Base-by-base conservation (phyloP, 805 yeast genomes). In the Barnettozyma sp. region DNA sequence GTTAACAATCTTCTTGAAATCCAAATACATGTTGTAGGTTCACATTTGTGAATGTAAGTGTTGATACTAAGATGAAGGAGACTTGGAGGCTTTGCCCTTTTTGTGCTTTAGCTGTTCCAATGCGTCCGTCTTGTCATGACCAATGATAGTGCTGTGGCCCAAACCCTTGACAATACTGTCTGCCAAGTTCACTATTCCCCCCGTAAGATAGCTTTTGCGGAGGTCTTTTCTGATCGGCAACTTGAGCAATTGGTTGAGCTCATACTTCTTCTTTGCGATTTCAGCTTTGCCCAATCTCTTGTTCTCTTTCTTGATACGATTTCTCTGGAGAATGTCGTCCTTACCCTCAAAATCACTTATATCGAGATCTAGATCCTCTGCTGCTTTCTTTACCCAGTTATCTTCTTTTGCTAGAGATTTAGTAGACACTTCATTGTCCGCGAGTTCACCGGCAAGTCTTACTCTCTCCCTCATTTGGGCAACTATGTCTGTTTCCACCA, bases 321-420 rank as follows among this genome's bases (percentile, higher is more conserved):
- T 79, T 52, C 77, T 76, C 44, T 73, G 73, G 35, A 82, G 59
- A 28, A 73, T 66, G 43, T 78, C 85, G 45, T 78, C 88, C 18
- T 33, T 30, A 41, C 79, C 87, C 35, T 75, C 87, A 29, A 82
- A 61, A 38, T 80, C 88, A 30, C 72, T 65, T 35, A 76, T 59
- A 34, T 78, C 96, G 26, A 88, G 60, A 7, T 95, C 98, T 38
- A 92, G 66, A 34, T 92, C 98, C 35, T 82, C 92, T 0, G 97
- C 97, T 0, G 96, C 97, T 52, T 85, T 77, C 40, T 75, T 71
- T 41, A 87, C 65, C 97, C 97, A 87, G 17, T 74, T 66, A 38
- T 76, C 77, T 45, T 86, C 92, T 49, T 80, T 82, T 25, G 65
- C 66, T 22, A 75, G 59, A 5, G 82, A 71, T 14, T 78, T 71